These are phyloP conservation scores for Chaetomium sp. DNA, from an alignment of 2,329 filamentous ascomycete genomes.

Conservation along the genomic window DNA sequence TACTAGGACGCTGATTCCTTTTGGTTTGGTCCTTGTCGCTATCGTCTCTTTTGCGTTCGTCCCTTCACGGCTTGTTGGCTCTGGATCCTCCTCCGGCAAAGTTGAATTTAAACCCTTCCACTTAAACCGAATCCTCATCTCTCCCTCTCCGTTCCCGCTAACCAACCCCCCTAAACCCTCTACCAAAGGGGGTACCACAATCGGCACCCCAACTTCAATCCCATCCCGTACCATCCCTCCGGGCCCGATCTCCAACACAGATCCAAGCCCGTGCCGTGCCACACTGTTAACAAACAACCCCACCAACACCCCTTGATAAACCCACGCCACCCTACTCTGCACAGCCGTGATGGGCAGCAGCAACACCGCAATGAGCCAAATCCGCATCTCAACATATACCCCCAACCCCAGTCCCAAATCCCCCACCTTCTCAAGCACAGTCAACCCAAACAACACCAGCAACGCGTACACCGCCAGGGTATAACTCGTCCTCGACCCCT, in stretches of 20 bases:
- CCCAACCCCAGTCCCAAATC: too few species aligned
- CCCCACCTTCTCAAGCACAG: too few species aligned
- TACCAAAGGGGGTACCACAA: conserved; percentile 29
- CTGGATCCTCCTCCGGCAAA: neutral
- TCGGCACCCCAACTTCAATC: conserved; percentile 37
- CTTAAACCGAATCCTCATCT: conserved; percentile 40
- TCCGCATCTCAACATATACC: too few species aligned
- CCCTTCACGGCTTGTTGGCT: too few species aligned
- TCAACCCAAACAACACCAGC: too few species aligned
- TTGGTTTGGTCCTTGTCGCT: neutral
- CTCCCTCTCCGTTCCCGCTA: neutral
- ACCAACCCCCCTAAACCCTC: conserved; percentile 35
- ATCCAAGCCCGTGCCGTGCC: conserved; percentile 69
- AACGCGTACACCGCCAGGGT: too few species aligned
- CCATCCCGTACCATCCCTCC: too few species aligned
- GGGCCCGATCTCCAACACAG: conserved; percentile 66
- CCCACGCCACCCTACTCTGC: conserved; percentile 59
- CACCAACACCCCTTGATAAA: conserved; percentile 66
- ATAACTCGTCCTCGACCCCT: too few species aligned
- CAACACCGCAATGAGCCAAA: too few species aligned
- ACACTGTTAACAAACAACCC: conserved; percentile 74
- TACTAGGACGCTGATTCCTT: conserved; percentile 29
- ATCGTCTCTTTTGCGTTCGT: neutral
- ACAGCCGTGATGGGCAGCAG: conserved; percentile 65
- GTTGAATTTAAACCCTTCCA: conserved; percentile 12